Evolutionary conservation across 192 early-diverging fungal species (phyloP).

Genomic region (Entomortierella chlamydospora): DNA sequence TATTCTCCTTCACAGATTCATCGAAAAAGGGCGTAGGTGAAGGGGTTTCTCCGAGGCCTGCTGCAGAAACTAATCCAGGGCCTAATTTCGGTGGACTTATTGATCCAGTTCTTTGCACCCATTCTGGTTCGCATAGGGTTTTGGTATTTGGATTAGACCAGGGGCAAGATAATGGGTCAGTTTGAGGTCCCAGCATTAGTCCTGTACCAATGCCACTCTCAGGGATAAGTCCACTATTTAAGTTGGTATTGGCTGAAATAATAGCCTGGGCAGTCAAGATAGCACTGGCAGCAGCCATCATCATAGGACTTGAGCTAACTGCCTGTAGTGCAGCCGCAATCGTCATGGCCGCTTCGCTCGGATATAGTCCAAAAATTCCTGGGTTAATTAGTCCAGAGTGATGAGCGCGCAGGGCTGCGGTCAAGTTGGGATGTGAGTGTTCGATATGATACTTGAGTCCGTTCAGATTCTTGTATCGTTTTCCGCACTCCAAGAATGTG

Average conservation of each 20-base stretch:
- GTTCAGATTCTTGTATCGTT: constrained; percentile 96
- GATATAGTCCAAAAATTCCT: background rate
- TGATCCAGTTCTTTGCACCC: too few species aligned
- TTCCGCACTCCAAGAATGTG: constrained; percentile 85
- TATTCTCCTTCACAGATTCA: too few species aligned
- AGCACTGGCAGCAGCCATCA: constrained; percentile 27
- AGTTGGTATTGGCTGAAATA: background rate
- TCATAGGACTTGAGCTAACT: constrained; percentile 32
- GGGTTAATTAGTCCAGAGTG: constrained; percentile 34
- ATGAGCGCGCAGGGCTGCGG: constrained; percentile 52
- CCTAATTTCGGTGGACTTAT: too few species aligned
- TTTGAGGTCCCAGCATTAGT: background rate
- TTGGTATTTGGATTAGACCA: too few species aligned
- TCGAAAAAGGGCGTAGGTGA: too few species aligned
- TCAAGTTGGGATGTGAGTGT: constrained; percentile 79
- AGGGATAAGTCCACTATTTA: background rate
- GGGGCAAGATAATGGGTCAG: too few species aligned
- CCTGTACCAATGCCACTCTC: too few species aligned
- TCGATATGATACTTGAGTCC: constrained; percentile 96
- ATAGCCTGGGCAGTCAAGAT: constrained; percentile 18
- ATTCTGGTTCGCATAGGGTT: too few species aligned
- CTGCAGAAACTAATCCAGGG: too few species aligned
- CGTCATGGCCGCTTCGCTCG: constrained; percentile 13
- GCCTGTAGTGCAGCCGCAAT: constrained; percentile 24
- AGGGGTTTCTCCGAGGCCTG: too few species aligned